These are phyloP conservation scores for Microsporum ferrugineum DNA, from an alignment of 2,329 filamentous ascomycete species.

Conservation along the genomic window DNA sequence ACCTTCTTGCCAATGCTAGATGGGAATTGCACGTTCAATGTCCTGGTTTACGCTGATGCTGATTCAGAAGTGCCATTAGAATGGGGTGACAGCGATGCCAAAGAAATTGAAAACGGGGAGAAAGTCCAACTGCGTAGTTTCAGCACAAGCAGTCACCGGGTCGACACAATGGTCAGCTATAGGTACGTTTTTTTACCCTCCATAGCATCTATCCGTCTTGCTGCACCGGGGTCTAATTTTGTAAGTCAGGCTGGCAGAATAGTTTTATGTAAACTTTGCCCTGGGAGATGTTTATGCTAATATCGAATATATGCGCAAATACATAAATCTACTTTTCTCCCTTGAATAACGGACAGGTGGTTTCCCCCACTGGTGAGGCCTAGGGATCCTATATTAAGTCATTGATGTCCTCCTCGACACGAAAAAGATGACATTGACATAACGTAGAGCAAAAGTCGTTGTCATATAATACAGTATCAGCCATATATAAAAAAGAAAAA, in stretches of 20 bases:
- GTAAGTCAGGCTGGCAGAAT: background rate
- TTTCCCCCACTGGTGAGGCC: too few relatives aligned
- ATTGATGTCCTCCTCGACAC: too few relatives aligned
- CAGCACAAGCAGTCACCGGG: constrained; percentile 85
- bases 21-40: constrained; percentile 96
- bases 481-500: background rate
- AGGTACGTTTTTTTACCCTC: constrained; percentile 31
- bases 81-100: constrained; percentile 96
- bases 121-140: constrained; percentile 92
- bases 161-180: constrained; percentile 94
- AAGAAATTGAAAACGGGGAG: constrained; percentile 89
- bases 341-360: too few relatives aligned
- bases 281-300: too few relatives aligned
- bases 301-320: too few relatives aligned
- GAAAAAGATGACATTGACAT: too few relatives aligned
- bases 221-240: background rate
- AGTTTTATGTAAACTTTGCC: background rate
- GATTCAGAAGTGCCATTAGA: constrained; percentile 94
- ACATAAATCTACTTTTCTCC: too few relatives aligned
- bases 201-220: too few relatives aligned
- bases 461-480: background rate
- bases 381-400: too few relatives aligned
- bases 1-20: constrained; percentile 91
- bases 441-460: too few relatives aligned
- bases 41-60: constrained; percentile 92